Conservation (phyloP, 441 rosid species). For the Eruca vesicaria region DNA sequence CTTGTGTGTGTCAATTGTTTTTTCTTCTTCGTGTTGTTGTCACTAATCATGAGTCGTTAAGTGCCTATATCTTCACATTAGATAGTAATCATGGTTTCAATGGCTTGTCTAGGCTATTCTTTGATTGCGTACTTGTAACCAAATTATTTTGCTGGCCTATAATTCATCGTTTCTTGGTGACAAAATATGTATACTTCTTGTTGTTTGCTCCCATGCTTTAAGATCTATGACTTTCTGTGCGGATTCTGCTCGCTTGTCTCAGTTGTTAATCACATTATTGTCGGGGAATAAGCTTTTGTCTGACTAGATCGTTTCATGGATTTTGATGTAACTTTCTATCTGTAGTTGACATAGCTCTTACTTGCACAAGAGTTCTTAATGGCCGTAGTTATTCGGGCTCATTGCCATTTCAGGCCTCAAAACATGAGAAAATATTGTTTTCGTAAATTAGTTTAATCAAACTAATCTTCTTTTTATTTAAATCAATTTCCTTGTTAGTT, state of each 20-base stretch:
- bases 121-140: not conserved
- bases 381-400: no score
- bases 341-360: no score
- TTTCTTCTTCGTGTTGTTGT: not conserved
- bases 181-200: not conserved
- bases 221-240: constrained; percentile 1
- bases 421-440: not conserved
- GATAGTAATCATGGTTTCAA: constrained; percentile 2
- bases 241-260: not conserved
- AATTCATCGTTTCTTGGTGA: not conserved
- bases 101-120: not conserved
- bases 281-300: not conserved
- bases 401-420: not conserved
- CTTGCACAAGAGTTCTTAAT: no score
- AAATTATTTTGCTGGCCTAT: not conserved
- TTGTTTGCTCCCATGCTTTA: constrained; percentile 11
- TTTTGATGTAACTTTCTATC: no score
- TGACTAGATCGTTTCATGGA: not conserved
- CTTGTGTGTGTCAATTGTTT: not conserved
- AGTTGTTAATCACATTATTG: constrained; percentile 1
- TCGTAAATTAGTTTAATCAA: not conserved
- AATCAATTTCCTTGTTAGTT: constrained; percentile 19
- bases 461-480: not conserved
- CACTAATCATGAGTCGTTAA: constrained; percentile 7
- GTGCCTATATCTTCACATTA: not conserved